A percentile compares a stretch with the other conserved stretches of the same genome.
Evolutionary conservation across 2,329 filamentous ascomycete genomes (phyloP).

Genomic region (Dryadomyces quercus-mongolicae): DNA sequence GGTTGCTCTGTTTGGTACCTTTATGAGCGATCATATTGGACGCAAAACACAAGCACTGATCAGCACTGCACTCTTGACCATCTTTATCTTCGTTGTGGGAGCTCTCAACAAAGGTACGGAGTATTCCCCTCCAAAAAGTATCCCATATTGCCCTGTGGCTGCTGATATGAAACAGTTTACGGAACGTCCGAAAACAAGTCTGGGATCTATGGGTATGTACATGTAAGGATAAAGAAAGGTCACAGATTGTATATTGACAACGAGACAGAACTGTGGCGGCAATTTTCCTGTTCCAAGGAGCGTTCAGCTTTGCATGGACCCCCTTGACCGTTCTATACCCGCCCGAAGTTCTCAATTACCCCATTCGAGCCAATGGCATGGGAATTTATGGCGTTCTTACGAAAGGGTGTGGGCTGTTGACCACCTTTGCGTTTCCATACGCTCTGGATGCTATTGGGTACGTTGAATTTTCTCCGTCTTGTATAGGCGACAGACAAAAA

Average conservation of each 20-base stretch:
- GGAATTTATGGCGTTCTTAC: constrained; percentile 19
- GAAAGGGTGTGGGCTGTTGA: no score
- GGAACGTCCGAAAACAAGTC: constrained; percentile 14
- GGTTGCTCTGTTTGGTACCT: constrained; percentile 28
- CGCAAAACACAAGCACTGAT: neutral
- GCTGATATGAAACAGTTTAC: constrained; percentile 12
- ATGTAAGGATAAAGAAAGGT: no score
- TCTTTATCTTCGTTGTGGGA: constrained; percentile 36
- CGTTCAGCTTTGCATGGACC: constrained; percentile 38
- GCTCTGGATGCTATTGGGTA: constrained; percentile 14
- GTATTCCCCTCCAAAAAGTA: no score
- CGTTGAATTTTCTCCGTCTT: neutral
- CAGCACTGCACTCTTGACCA: constrained; percentile 16
- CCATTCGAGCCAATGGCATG: constrained; percentile 19
- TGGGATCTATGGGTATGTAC: constrained; percentile 13
- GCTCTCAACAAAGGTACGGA: constrained; percentile 27
- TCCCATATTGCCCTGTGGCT: no score
- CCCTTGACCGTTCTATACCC: constrained; percentile 35
- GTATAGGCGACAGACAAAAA: no score
- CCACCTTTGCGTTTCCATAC: no score
- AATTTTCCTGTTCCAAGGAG: constrained; percentile 40
- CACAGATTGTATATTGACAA: no score
- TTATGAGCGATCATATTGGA: neutral
- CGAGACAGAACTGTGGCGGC: constrained; percentile 28
- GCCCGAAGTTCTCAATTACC: constrained; percentile 30